Evolutionary conservation across 805 yeast genomes (phyloP).

Genomic region (Yarrowia sp.): DNA sequence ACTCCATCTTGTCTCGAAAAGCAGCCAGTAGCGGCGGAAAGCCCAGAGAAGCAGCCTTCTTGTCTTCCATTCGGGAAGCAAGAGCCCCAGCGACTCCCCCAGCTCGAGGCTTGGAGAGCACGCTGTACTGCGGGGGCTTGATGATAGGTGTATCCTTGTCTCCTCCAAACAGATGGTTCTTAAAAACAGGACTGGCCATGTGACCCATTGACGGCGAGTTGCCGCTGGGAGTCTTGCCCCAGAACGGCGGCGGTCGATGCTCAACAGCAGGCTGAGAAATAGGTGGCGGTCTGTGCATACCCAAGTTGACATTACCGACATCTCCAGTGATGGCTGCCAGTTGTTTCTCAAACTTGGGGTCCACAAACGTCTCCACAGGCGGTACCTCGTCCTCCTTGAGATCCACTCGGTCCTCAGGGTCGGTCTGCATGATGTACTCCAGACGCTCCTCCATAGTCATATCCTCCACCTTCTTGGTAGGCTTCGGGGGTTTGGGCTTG

Average conservation of each 20-base stretch:
- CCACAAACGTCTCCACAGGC: conserved; percentile 13
- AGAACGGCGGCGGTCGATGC: conserved; percentile 23
- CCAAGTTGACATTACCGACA: conserved; percentile 3
- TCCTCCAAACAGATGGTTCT: conserved; percentile 12
- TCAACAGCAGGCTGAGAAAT: not conserved
- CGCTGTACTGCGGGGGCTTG: conserved; percentile 34
- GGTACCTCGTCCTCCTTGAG: conserved; percentile 15
- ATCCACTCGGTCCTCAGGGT: conserved; percentile 37
- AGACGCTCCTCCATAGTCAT: conserved; percentile 37
- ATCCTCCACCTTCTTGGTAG: conserved; percentile 33
- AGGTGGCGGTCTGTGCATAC: not conserved
- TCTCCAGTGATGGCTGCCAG: conserved; percentile 36
- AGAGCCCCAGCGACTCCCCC: not conserved
- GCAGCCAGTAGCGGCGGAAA: conserved; percentile 34
- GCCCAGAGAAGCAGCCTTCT: conserved; percentile 38
- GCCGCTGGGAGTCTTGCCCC: conserved; percentile 22
- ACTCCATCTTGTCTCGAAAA: conserved; percentile 29
- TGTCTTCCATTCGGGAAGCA: conserved; percentile 22
- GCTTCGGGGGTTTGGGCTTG: conserved; percentile 34
- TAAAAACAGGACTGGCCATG: conserved; percentile 1
- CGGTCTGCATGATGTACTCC: conserved; percentile 37
- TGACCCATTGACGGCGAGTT: conserved; percentile 14
- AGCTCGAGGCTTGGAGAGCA: not conserved
- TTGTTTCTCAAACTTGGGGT: conserved; percentile 35
- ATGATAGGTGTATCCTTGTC: conserved; percentile 9